Conservation (phyloP, 2,329 filamentous ascomycete species). For the Alternaria arborescens region DNA sequence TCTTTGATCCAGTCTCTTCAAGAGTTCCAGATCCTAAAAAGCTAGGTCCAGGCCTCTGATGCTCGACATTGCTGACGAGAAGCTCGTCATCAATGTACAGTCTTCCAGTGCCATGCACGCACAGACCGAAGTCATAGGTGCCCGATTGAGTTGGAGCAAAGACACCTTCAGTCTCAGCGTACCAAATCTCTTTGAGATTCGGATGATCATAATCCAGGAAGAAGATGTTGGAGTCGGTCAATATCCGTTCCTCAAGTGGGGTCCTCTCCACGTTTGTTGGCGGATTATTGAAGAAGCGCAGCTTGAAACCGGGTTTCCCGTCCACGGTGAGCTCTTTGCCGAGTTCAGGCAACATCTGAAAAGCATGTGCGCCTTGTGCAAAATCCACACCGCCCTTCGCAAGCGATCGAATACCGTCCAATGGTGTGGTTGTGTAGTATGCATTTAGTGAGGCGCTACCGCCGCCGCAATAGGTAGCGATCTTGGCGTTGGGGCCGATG, state of each 20-base stretch:
- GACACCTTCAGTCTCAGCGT: neutral
- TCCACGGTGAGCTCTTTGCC: neutral
- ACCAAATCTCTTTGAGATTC: neutral
- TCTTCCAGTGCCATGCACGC: slow-evolving; percentile 34
- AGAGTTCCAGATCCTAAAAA: neutral
- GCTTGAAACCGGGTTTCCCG: neutral
- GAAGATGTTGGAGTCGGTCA: neutral
- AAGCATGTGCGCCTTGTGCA: neutral
- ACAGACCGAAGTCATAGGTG: slow-evolving; percentile 21
- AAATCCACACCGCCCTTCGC: neutral
- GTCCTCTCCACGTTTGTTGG: neutral
- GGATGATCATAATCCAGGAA: neutral
- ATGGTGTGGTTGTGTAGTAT: neutral
- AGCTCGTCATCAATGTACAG: slow-evolving; percentile 42
- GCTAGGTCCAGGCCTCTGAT: neutral
- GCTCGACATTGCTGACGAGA: neutral
- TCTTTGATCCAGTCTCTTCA: neutral
- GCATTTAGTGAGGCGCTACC: slow-evolving; percentile 12
- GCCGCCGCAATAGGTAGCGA: slow-evolving; percentile 6
- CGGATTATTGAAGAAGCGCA: neutral
- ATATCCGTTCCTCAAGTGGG: neutral
- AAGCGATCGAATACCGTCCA: neutral
- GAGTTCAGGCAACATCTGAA: neutral
- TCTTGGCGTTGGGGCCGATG: slow-evolving; percentile 73
- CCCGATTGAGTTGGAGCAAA: slow-evolving; percentile 16